Base-by-base conservation (phyloP, 495 filamentous ascomycete species). In the Penicillium psychrofluorescens region DNA sequence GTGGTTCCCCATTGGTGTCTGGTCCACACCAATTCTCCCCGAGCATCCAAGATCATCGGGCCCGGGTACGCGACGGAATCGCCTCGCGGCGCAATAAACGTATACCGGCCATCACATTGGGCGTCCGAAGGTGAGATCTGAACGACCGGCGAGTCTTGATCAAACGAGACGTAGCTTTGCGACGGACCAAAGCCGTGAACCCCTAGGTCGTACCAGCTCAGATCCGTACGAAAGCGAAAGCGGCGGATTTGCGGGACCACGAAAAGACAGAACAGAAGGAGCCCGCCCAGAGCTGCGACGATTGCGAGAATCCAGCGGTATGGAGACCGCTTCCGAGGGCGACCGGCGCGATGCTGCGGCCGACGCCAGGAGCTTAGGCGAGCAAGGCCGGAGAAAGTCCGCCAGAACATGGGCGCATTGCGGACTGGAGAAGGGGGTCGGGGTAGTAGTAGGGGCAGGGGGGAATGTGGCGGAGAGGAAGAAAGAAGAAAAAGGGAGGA, bases 21-120 rank as follows among this genome's bases (percentile, higher is more conserved):
- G 35, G 59, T 63, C 69, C 71, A 75, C 14, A 76, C 59, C 35
- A 75, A 43, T 29, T 71, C 57, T 0, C 73, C 73, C 8, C 55
- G 43, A 3, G 59, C 53, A 46, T 75, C 70, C 37, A 74, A 48
- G 10, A 76, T 73, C 59, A 70, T 74, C 1, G 71, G 65, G 22
- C 67, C 66, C 1, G 71, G 48, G 12, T 72, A 57, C 11, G 54
- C 55, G 1, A 73, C 58, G 8, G 67, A 65, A 35, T 70, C 54
- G 7, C 74, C 63, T 2, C 67, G 64, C 4, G 68, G 71, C 11
- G 70, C 65, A 7, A 76, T 39, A 43, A 72, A 70, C 2, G 66
- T 70, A 32, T 67, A 71, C 31, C 62, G 56, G 29, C 56, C 51
- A 40, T 72, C 65, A 44, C 67, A 73, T 55, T 68, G 49, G 16